Percentiles rank a stretch among this genome's conserved stretches.
Conservation (phyloP, 2,329 filamentous ascomycete species). For the Sporothrix sp. region DNA sequence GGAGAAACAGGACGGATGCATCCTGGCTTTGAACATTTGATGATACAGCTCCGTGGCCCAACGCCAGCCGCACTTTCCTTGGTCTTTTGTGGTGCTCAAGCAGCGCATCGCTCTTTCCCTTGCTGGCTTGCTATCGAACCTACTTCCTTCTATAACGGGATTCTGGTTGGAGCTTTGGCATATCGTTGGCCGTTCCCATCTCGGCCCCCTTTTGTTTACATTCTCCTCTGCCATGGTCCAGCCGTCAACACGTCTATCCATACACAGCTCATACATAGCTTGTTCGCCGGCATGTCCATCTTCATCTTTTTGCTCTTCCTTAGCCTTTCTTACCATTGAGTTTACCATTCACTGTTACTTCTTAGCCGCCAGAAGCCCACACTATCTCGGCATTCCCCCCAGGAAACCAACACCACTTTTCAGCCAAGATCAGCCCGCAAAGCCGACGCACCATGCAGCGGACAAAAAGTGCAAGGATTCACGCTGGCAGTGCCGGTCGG, state of each 20-base stretch:
- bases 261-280: background rate
- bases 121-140: too few species aligned
- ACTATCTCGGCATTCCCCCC: too few species aligned
- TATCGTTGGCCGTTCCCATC: background rate
- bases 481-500: constrained; percentile 36
- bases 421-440: background rate
- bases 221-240: background rate
- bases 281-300: background rate
- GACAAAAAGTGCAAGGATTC: constrained; percentile 36
- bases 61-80: background rate
- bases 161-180: background rate
- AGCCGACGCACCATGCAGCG: background rate
- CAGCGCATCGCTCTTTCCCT: too few species aligned
- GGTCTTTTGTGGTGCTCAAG: too few species aligned
- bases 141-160: background rate
- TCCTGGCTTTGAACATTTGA: too few species aligned
- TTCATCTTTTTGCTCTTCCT: background rate
- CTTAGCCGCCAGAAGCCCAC: background rate
- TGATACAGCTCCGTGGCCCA: too few species aligned
- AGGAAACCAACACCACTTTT: background rate
- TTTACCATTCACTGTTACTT: background rate
- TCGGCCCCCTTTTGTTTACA: constrained; percentile 1
- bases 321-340: background rate
- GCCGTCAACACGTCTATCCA: background rate
- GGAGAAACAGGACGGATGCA: too few species aligned